A percentile compares a stretch with the other conserved stretches of the same genome.
These are phyloP conservation scores for Epichloe coenophiala DNA, from an alignment of 2,329 filamentous ascomycete species.

Conservation along the genomic window DNA sequence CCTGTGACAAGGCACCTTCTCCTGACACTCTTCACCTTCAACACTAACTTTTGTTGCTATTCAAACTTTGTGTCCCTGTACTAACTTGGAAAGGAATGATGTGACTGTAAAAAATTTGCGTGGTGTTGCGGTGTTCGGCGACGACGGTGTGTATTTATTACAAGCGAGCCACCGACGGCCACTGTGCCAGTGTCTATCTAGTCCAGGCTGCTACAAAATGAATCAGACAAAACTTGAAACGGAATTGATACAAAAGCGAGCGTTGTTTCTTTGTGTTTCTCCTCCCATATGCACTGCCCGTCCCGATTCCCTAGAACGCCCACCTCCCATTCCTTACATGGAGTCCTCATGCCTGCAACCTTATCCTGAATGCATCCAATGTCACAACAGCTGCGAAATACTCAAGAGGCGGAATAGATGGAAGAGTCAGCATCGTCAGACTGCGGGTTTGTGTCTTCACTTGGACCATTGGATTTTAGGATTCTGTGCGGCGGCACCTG, in stretches of 20 bases:
- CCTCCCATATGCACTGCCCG: too few relatives aligned
- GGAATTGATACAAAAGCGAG: too few relatives aligned
- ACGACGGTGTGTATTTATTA: background rate
- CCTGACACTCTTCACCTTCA: slow-evolving; percentile 11
- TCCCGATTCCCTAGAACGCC: too few relatives aligned
- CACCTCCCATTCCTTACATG: too few relatives aligned
- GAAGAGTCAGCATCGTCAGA: background rate
- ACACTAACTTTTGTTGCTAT: background rate
- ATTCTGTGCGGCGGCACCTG: background rate
- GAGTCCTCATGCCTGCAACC: too few relatives aligned
- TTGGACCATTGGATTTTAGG: background rate
- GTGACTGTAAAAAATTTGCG: background rate
- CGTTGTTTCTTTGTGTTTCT: background rate
- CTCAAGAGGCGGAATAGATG: background rate
- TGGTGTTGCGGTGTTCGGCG: background rate
- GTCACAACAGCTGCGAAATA: background rate
- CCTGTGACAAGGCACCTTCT: slow-evolving; percentile 31
- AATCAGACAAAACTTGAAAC: too few relatives aligned
- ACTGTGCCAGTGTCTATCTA: background rate
- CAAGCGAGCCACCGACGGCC: background rate
- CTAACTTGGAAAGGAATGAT: slow-evolving; percentile 3
- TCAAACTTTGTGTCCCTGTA: background rate
- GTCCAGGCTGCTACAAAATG: background rate
- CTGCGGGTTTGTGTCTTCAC: background rate
- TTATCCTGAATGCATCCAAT: background rate